Evolutionary conservation across 345 rosid genomes (phyloP), one percentile per base, ranked within the genome.

Genomic region (Combretum micranthum): DNA sequence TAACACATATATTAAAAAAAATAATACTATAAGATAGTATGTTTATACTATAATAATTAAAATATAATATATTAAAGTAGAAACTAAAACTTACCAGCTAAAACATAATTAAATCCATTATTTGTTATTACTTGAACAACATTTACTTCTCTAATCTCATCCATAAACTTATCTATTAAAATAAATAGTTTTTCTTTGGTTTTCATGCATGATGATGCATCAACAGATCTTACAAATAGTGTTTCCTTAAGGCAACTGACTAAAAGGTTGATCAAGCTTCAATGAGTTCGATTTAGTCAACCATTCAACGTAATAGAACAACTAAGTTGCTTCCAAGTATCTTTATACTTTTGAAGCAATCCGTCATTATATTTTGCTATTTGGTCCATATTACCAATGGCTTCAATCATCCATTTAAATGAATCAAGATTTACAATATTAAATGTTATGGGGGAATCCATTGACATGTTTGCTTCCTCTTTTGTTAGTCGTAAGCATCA

Each of bases 301-400:
- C 53, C 67, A 57, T 68, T 75, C 17, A 60, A 70, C 72, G 69
- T 15, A 20, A 63, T 56, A 12, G 69, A 75, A 50, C 69, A 63
- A 22, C 71, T 58, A 46, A n/a, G 44, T 43, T 13, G 66, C 12
- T 4, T 44, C 73, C 69, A 64, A 23, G 17, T 46, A 39, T 21
- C 45, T 64, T 42, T 46, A 26, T 44, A 39, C 22, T 47, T 56
- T 25, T 71, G 23, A 37, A 54, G 61, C 59, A 54, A n/a, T 14
- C 17, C n/a, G 12, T 54, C 17, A 3, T 44, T 54, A 32, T 54
- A 15, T 25, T 54, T 44, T 2, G 26, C 26, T 15, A 2, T 52
- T 52, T n/a, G 8, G 53, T 18, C 53, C 22, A 50, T 50, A 50
- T 50, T 23, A 18, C 21, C 53, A 17, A 50, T 50, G 19, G 22